Conservation (phyloP, 2,329 filamentous ascomycete species). For the Mycocentrospora acerina region DNA sequence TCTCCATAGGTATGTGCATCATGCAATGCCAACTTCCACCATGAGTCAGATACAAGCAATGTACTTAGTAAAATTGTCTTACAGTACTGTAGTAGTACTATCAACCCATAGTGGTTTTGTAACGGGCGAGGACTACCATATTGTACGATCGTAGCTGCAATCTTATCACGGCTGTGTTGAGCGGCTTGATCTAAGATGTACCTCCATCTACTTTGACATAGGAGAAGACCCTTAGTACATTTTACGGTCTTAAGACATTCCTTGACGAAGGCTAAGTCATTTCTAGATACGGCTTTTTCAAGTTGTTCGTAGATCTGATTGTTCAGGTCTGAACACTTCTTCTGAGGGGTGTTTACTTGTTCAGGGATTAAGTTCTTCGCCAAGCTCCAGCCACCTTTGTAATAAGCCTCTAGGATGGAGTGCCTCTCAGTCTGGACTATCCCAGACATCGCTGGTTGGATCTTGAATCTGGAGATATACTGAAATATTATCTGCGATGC, state of each 20-base stretch:
- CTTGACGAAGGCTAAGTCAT: no score
- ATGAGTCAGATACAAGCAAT: background rate
- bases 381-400: background rate
- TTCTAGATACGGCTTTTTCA: background rate
- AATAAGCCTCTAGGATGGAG: background rate
- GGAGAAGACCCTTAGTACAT: no score
- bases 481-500: no score
- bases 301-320: no score
- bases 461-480: no score
- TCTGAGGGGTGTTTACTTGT: no score
- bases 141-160: no score
- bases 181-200: background rate
- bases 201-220: no score
- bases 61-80: background rate
- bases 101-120: no score
- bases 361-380: background rate
- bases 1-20: background rate
- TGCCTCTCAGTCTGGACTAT: background rate
- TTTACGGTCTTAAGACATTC: background rate
- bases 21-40: background rate
- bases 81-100: background rate
- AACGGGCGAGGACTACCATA: no score
- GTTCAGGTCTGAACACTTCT: no score
- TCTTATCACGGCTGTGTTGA: background rate
- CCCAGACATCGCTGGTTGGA: background rate